Conservation (phyloP, 1,284 basidiomycete genomes). For the Apiotrichum domesticum region DNA sequence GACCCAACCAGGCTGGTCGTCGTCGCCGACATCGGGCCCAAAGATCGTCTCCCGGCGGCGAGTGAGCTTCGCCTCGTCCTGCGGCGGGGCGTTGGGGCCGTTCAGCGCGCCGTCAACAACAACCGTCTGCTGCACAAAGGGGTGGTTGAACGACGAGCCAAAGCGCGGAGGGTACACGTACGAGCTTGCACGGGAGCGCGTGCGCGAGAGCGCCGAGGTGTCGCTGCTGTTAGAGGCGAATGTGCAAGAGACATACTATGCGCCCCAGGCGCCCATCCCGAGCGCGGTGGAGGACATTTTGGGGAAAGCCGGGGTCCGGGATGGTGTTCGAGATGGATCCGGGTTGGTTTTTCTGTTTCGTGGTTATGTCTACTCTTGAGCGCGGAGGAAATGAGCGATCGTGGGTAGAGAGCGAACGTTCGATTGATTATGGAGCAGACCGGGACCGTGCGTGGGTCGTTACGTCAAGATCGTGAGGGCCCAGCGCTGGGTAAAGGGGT, state of each 20-base stretch:
- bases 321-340: too few relatives aligned
- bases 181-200: slow-evolving; percentile 4
- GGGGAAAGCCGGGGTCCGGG: not conserved
- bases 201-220: not conserved
- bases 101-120: slow-evolving; percentile 36
- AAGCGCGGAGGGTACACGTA: not conserved
- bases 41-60: slow-evolving; percentile 60
- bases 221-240: not conserved
- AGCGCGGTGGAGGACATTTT: not conserved
- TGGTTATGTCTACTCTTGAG: too few relatives aligned
- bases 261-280: slow-evolving; percentile 2
- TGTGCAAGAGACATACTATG: not conserved
- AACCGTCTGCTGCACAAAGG: slow-evolving; percentile 36
- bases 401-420: too few relatives aligned
- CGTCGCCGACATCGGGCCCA: slow-evolving; percentile 64
- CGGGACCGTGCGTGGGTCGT: too few relatives aligned
- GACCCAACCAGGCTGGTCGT: slow-evolving; percentile 45
- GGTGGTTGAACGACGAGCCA: slow-evolving; percentile 1
- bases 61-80: slow-evolving; percentile 37
- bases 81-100: slow-evolving; percentile 4
- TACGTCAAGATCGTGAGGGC: too few relatives aligned
- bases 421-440: too few relatives aligned
- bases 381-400: too few relatives aligned
- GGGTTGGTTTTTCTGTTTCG: not conserved
- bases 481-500: too few relatives aligned